phyloP scores from a whole-genome alignment of 148 eudicot genomes.

The Arctostaphylos glauca region DNA sequence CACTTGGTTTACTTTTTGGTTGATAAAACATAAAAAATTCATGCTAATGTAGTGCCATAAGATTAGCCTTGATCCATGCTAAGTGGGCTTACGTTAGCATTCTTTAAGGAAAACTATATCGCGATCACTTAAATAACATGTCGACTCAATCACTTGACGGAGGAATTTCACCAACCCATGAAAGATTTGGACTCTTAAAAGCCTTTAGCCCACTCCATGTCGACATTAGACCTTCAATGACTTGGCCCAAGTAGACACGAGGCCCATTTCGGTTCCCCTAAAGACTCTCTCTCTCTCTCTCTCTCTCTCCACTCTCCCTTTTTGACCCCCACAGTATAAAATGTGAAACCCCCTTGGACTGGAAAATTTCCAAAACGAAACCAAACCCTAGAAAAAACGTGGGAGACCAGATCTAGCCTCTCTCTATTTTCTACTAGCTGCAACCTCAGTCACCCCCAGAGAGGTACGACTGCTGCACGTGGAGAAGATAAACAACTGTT shows the following conservation, averaged over 20 bases:
- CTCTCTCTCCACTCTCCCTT: too few relatives aligned
- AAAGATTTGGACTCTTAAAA: not conserved
- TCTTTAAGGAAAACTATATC: too few relatives aligned
- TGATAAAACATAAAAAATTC: not conserved
- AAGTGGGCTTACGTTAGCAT: too few relatives aligned
- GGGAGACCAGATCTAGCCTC: not conserved
- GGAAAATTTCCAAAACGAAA: too few relatives aligned
- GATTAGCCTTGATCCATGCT: too few relatives aligned
- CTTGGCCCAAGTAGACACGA: not conserved
- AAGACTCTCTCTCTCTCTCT: too few relatives aligned
- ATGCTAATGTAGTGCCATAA: not conserved
- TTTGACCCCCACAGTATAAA: not conserved
- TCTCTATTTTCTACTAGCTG: not conserved
- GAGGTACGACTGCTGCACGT: not conserved
- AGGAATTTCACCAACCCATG: not conserved
- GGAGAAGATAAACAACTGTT: not conserved
- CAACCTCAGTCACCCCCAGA: not conserved
- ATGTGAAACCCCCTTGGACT: too few relatives aligned
- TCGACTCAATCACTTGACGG: too few relatives aligned
- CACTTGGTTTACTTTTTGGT: too few relatives aligned
- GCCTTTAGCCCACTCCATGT: not conserved
- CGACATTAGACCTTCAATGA: not conserved
- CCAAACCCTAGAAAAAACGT: not conserved
- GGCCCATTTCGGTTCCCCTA: conserved; percentile 2
- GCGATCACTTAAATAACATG: too few relatives aligned